Percentiles rank a stretch among this genome's conserved stretches.
Conservation (phyloP, 768 basidiomycete genomes). For the Boletus fagicola region DNA sequence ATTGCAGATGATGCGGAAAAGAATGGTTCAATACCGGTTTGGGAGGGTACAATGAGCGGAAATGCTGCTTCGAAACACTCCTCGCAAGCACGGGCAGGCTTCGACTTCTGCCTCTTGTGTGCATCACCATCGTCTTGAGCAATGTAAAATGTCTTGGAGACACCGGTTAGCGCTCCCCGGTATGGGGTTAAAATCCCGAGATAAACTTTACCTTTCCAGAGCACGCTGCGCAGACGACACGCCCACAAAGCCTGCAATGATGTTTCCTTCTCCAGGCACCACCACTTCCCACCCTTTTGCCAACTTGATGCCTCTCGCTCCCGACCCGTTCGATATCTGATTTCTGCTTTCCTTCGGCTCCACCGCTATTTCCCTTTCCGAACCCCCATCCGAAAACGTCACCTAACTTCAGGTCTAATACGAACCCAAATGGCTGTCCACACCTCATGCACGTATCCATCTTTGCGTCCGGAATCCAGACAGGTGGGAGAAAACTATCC, state of each 20-base stretch:
- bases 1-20: conserved; percentile 7
- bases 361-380: conserved; percentile 40
- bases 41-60: conserved; percentile 40
- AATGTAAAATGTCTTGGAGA: conserved; percentile 76
- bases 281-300: conserved; percentile 12
- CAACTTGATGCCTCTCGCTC: conserved; percentile 4
- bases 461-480: conserved; percentile 89
- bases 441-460: conserved; percentile 88
- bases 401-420: conserved; percentile 24
- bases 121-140: conserved; percentile 41
- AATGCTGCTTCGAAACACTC: conserved; percentile 87
- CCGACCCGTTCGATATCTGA: conserved; percentile 8
- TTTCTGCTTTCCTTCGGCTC: conserved; percentile 14
- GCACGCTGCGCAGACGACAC: conserved; percentile 83
- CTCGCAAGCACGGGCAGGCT: conserved; percentile 79
- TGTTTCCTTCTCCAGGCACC: conserved; percentile 61
- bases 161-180: conserved; percentile 1
- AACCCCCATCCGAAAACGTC: conserved; percentile 31
- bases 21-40: background rate
- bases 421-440: conserved; percentile 63
- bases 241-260: conserved; percentile 83
- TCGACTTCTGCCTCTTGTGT: conserved; percentile 44
- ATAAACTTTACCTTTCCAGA: conserved; percentile 61
- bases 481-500: conserved; percentile 76
- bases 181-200: background rate